Percentiles rank a stretch among this genome's conserved stretches.
These are phyloP conservation scores for Cucurbita ficifolia DNA, from an alignment of 306 rosid species.

Conservation along the genomic window DNA sequence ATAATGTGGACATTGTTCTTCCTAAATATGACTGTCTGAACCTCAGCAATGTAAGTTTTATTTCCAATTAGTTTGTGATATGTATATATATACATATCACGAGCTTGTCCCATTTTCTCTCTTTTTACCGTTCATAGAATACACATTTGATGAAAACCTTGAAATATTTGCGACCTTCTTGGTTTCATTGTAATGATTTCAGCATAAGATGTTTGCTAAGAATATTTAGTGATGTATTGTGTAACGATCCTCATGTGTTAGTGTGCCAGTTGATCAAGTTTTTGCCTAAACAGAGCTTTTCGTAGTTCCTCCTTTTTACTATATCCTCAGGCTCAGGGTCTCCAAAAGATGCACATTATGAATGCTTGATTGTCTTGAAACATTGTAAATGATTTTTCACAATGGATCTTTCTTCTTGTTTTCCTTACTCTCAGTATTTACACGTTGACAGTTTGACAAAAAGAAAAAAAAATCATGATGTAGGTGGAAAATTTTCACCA, in stretches of 20 bases:
- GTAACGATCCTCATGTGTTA: background rate
- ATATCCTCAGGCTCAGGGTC: background rate
- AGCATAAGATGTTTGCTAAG: background rate
- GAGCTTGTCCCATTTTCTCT: background rate
- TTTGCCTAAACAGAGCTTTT: background rate
- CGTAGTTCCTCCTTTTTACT: background rate
- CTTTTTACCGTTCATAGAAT: background rate
- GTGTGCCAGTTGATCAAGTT: background rate
- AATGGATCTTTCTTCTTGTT: background rate
- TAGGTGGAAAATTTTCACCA: constrained; percentile 66
- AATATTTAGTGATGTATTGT: background rate
- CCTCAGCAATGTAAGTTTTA: constrained; percentile 60
- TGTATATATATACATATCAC: background rate
- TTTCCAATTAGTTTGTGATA: constrained; percentile 6
- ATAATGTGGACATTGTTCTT: constrained; percentile 57
- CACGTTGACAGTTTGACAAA: background rate
- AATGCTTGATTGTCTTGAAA: background rate
- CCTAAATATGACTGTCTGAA: constrained; percentile 93
- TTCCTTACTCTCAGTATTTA: background rate
- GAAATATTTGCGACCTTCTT: background rate
- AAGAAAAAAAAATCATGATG: constrained; percentile 7
- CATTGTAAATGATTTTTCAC: background rate
- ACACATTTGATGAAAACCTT: background rate
- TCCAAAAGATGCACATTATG: background rate
- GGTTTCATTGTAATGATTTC: background rate